These are phyloP conservation scores for Akanthomyces uredinophilus DNA, from an alignment of 2,329 filamentous ascomycete genomes.

Conservation along the genomic window DNA sequence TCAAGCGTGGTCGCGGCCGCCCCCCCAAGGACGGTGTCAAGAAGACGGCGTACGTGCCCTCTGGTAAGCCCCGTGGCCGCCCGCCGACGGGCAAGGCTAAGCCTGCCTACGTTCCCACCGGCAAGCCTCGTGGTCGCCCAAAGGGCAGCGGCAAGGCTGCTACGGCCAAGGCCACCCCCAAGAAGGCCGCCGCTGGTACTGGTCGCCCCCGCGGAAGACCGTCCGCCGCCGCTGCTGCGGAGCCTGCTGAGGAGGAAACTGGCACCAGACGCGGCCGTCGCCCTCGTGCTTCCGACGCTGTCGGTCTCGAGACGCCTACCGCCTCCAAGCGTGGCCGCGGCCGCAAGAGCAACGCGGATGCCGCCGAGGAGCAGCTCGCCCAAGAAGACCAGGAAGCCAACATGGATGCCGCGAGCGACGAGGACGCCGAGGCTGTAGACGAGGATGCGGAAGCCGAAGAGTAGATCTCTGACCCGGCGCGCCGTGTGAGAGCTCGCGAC, in stretches of 20 bases:
- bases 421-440: constrained; percentile 17
- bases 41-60: constrained; percentile 30
- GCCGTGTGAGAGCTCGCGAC: too few species aligned
- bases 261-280: neutral
- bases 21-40: constrained; percentile 36
- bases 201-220: constrained; percentile 27
- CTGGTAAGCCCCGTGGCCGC: constrained; percentile 40
- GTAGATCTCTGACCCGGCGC: neutral
- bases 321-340: neutral
- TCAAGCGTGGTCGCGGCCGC: constrained; percentile 35
- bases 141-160: constrained; percentile 32
- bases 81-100: constrained; percentile 31
- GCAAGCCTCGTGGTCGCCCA: constrained; percentile 45
- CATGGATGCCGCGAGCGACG: constrained; percentile 18
- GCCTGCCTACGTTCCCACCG: constrained; percentile 33
- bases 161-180: constrained; percentile 7
- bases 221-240: constrained; percentile 25
- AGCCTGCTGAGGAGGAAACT: constrained; percentile 16
- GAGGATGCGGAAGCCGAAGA: neutral
- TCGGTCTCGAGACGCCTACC: neutral
- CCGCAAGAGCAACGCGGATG: constrained; percentile 18
- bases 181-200: constrained; percentile 14
- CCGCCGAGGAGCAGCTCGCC: constrained; percentile 22
- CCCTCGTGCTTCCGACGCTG: neutral
- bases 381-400: constrained; percentile 21